Conservation (phyloP, 768 basidiomycete genomes). For the Nevesoporus exiguus region DNA sequence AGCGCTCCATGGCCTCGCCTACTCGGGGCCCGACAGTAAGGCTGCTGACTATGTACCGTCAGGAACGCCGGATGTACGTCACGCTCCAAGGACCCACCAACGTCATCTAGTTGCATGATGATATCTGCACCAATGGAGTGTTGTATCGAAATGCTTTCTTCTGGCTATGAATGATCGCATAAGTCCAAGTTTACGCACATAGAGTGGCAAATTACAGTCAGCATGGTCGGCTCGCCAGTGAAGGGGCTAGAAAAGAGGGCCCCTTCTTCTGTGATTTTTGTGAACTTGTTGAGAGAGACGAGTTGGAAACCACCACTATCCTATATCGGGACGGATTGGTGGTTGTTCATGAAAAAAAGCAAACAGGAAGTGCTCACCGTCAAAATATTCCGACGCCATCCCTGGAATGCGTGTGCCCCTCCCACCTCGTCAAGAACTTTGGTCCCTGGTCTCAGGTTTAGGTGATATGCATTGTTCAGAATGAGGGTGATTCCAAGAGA, state of each 20-base stretch:
- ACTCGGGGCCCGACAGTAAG: slow-evolving; percentile 79
- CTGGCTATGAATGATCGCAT: slow-evolving; percentile 51
- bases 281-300: slow-evolving; percentile 80
- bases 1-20: slow-evolving; percentile 83
- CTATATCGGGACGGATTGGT: slow-evolving; percentile 33
- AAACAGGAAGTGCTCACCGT: slow-evolving; percentile 48
- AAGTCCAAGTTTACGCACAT: not conserved
- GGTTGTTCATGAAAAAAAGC: not conserved
- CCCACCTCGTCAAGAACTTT: slow-evolving; percentile 69
- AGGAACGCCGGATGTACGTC: not conserved
- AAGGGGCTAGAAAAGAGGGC: slow-evolving; percentile 84
- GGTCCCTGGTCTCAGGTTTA: slow-evolving; percentile 82
- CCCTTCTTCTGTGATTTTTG: slow-evolving; percentile 84
- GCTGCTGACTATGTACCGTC: slow-evolving; percentile 58
- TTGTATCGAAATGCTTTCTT: slow-evolving; percentile 88
- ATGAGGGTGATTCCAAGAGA: slow-evolving; percentile 78
- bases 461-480: slow-evolving; percentile 87
- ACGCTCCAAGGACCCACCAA: slow-evolving; percentile 49
- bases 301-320: slow-evolving; percentile 91
- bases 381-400: slow-evolving; percentile 81
- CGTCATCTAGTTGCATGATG: slow-evolving; percentile 93
- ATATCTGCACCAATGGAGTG: slow-evolving; percentile 91
- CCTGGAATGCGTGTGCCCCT: slow-evolving; percentile 88
- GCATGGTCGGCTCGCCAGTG: slow-evolving; percentile 82
- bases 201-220: slow-evolving; percentile 54